Evolutionary conservation across 176 grass and related monocot genomes (phyloP).

Genomic region (Oryza nivara): DNA sequence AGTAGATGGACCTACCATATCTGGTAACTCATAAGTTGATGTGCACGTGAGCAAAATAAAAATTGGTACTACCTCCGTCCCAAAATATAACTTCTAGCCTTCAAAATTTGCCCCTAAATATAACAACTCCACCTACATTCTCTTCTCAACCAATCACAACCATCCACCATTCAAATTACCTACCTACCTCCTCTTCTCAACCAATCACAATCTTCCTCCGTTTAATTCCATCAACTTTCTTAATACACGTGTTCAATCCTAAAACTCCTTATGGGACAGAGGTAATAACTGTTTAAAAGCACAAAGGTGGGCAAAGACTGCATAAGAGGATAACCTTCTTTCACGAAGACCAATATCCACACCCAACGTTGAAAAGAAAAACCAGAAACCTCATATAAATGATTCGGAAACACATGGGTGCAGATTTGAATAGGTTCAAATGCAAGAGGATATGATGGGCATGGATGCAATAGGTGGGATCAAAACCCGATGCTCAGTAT

Average conservation of each 20-base stretch:
- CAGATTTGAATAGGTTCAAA: not conserved
- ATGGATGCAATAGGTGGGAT: not conserved
- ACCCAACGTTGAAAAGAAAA: not conserved
- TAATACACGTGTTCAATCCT: too few species aligned
- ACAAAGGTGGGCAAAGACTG: not conserved
- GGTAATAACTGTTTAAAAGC: not conserved
- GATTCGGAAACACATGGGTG: not conserved
- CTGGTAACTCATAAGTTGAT: not conserved
- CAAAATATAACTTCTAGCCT: too few species aligned
- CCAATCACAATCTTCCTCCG: too few species aligned
- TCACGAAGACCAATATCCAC: not conserved
- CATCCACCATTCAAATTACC: too few species aligned
- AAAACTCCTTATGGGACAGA: too few species aligned
- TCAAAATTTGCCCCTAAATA: too few species aligned
- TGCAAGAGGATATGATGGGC: not conserved
- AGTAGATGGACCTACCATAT: not conserved
- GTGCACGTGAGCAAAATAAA: not conserved
- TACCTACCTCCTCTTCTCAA: too few species aligned
- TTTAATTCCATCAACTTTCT: too few species aligned
- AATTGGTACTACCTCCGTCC: not conserved
- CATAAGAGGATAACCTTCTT: not conserved
- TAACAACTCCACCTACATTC: too few species aligned
- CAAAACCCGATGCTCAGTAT: too few species aligned
- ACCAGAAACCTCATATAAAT: not conserved
- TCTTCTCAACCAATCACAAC: too few species aligned